Percentiles rank a stretch among this genome's conserved stretches.
Evolutionary conservation across 352 stramenopile genomes (phyloP).

Genomic region (Phytophthora aleatoria): DNA sequence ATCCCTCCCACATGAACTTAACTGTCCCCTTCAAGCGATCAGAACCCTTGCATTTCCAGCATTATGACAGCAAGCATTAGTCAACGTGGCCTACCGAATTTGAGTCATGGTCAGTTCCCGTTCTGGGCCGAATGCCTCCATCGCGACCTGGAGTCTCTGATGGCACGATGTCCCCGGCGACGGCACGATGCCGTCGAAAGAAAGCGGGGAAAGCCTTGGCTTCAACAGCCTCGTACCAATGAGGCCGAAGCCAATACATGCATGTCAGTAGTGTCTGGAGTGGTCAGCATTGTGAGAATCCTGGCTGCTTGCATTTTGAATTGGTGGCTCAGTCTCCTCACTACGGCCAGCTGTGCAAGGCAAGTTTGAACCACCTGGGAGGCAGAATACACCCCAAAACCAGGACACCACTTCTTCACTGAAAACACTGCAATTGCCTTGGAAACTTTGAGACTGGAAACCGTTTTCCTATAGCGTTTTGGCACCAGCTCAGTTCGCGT

Average conservation of each 20-base stretch:
- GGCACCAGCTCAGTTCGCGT: not conserved
- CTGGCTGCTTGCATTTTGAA: not conserved
- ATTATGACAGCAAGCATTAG: not conserved
- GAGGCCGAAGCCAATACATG: not conserved
- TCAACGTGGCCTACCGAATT: slow-evolving; percentile 5
- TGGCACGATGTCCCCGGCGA: not conserved
- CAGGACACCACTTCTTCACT: not conserved
- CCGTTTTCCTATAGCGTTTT: not conserved
- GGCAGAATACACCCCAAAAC: not conserved
- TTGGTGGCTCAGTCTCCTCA: not conserved
- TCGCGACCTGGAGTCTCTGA: not conserved
- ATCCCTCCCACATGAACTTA: slow-evolving; percentile 10
- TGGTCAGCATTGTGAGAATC: not conserved
- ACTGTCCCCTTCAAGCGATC: slow-evolving; percentile 6
- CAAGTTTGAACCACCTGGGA: slow-evolving; percentile 1
- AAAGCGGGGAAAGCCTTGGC: not conserved
- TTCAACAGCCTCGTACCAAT: not conserved
- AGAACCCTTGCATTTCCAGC: not conserved
- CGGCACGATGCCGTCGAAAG: not conserved
- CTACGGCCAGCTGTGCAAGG: not conserved
- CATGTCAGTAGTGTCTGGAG: not conserved
- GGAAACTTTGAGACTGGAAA: not conserved
- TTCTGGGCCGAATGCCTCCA: slow-evolving; percentile 6
- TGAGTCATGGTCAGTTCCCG: slow-evolving; percentile 6
- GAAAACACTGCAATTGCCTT: not conserved